Evolutionary conservation across 2,329 filamentous ascomycete genomes (phyloP), one percentile per base, ranked within the genome.

Genomic region (Colletotrichum incanum): DNA sequence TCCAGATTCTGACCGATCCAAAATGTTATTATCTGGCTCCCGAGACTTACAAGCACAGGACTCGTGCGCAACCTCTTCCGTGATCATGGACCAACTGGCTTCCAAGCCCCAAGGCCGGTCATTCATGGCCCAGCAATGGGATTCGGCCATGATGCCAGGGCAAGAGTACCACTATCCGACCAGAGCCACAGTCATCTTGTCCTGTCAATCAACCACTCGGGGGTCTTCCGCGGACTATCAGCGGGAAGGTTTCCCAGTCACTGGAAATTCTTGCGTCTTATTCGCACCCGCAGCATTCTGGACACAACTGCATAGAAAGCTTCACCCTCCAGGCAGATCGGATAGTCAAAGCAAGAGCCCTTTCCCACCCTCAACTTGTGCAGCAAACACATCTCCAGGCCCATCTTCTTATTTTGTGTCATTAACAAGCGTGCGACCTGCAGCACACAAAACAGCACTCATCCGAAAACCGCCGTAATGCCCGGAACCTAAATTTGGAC

Each of bases 361-460:
- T 43, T 28, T 59, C 16, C 56, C 34, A 37, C n/a, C 54, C 34
- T 26, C 14, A 1, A 23, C 34, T 41, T 26, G 5, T 49, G n/a
- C 54, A 60, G 43, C 31, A 50, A 49, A 31, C n/a, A 41, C 43
- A 8, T 41, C 41, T 43, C 54, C 31, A 59, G 54, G 37, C 5
- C 58, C 26, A 2, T 37, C 54, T 59, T 14, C 39, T 59, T 55
- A 18, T 58, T 37, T 49, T 43, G n/a, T 50, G 50, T 68, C 69
- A 54, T 59, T 59, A 69, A 64, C 69, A 72, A 72, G 69, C 69
- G 56, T 63, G 66, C 69, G 52, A 55, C 50, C 65, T 72, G 69
- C 69, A 72, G 69, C 65, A 72, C 65, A 72, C 54, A 68, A 72
- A 72, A 72, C 69, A 72, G 16, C 34, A 2, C 45, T 49, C 65